Evolutionary conservation across 2,329 filamentous ascomycete genomes (phyloP).

Genomic region (Xylariaceae sp.): DNA sequence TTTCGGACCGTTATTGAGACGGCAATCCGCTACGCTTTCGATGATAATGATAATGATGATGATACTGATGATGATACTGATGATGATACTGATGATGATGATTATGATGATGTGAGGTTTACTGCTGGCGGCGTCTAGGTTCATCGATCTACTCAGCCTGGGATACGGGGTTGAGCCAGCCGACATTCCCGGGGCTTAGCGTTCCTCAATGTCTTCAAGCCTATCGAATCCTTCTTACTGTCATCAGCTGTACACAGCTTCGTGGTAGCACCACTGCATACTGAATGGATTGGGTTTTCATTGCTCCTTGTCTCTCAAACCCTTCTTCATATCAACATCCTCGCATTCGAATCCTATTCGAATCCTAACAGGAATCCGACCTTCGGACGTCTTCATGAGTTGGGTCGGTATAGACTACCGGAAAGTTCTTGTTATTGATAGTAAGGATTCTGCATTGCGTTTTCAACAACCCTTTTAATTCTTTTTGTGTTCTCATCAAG

Average conservation of each 20-base stretch:
- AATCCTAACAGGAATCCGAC: background rate
- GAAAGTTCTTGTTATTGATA: background rate
- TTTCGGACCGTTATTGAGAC: slow-evolving; percentile 13
- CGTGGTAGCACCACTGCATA: slow-evolving; percentile 3
- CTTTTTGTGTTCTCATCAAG: background rate
- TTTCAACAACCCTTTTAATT: background rate
- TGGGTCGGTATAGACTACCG: background rate
- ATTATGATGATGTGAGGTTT: slow-evolving; percentile 18
- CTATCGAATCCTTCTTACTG: background rate
- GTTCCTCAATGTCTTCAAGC: background rate
- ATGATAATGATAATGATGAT: no score
- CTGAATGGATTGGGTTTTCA: background rate
- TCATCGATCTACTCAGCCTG: slow-evolving; percentile 11
- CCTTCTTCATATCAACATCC: slow-evolving; percentile 2
- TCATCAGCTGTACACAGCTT: slow-evolving; percentile 8
- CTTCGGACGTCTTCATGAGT: background rate
- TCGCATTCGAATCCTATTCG: background rate
- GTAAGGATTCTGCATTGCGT: slow-evolving; percentile 1
- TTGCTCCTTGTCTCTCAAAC: background rate
- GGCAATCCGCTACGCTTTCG: slow-evolving; percentile 1
- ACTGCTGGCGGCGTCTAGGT: slow-evolving; percentile 21
- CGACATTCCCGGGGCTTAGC: slow-evolving; percentile 6
- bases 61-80: no score
- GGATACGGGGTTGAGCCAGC: slow-evolving; percentile 4
- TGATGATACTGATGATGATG: no score